Evolutionary conservation across 768 basidiomycete species (phyloP).

Genomic region (Pholiota conissans): DNA sequence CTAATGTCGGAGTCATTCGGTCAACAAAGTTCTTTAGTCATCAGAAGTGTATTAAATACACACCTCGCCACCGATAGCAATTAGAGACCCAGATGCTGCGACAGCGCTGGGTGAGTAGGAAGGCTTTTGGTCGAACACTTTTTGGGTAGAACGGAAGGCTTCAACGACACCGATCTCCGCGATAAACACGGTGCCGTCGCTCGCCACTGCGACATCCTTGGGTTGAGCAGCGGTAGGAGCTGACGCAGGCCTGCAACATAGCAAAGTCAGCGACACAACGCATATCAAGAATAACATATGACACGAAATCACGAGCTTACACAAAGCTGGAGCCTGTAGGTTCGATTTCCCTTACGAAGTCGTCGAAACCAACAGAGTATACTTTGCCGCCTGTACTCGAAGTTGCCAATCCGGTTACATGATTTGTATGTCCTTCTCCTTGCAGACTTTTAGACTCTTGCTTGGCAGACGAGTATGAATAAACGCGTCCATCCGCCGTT

Average conservation of each 20-base stretch:
- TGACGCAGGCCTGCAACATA: conserved; percentile 44
- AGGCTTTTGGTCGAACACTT: conserved; percentile 75
- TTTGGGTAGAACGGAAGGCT: conserved; percentile 62
- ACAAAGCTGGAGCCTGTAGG: conserved; percentile 41
- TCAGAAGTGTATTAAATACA: too few relatives aligned
- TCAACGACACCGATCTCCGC: conserved; percentile 59
- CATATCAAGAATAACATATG: too few relatives aligned
- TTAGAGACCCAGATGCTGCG: conserved; percentile 46
- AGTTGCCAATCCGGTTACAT: conserved; percentile 62
- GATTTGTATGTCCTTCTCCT: conserved; percentile 71
- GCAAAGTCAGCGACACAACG: neutral
- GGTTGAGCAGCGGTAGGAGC: conserved; percentile 64
- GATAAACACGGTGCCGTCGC: conserved; percentile 67
- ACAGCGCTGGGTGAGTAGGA: conserved; percentile 56
- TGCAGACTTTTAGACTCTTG: conserved; percentile 46
- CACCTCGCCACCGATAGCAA: conserved; percentile 81
- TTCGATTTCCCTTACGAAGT: conserved; percentile 69
- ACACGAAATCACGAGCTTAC: conserved; percentile 33
- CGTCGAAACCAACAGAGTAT: conserved; percentile 81
- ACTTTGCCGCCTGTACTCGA: conserved; percentile 47
- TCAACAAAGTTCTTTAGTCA: too few relatives aligned
- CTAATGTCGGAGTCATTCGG: too few relatives aligned
- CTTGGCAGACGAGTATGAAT: conserved; percentile 55
- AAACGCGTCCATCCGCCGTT: conserved; percentile 74
- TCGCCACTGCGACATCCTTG: conserved; percentile 56